Base-by-base conservation (phyloP, 176 grass and related monocot genomes). In the sorghum (Sorghum bicolor) region DNA sequence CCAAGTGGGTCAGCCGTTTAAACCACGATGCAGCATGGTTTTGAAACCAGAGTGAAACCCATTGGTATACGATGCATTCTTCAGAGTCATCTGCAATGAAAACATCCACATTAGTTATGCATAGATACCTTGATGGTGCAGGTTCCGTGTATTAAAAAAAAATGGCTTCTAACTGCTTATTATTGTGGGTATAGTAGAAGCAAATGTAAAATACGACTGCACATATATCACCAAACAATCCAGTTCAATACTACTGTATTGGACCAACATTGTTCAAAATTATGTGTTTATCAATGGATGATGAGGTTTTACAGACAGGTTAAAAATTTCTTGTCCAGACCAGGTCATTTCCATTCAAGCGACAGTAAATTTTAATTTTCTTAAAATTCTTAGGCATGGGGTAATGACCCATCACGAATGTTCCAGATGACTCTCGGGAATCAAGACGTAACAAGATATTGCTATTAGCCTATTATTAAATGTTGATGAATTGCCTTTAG, bases 81-180 rank as follows among this genome's bases (percentile, higher is more conserved):
- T 96, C 67, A 97, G 60, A 31, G n/a, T 86, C 84, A 61, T 92
- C 96, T 98, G 95, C 90, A 89, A 58, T n/a, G 48, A 67, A 67
- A 62, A 79, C 43, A 83, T 73, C 38, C 29, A 12, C 28, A 5
- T 79, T 60, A 44, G 67, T 40, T 36, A 79, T 28, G 44, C 7
- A 30, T 75, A 26, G 40, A 16, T 34, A 83, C 32, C 0, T 68
- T 11, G 37, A 57, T 64, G 44, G 29, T 50, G 50, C 8, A 86
- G 2, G 8, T 41, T 47, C 60, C 28, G 9, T 8, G 16, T 67
- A 53, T 57, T 32, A 64, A 50, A 15, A n/a, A n/a, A 28, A 15
- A 62, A 70, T n/a, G 5, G 33, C 3, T 19, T 52, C 38, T 32
- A 8, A 14, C 20, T 69, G n/a, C 8, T 24, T 50, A 30, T 47